phyloP scores from a whole-genome alignment of 2,329 filamentous ascomycete species.

The Lasiodiplodia theobromae region DNA sequence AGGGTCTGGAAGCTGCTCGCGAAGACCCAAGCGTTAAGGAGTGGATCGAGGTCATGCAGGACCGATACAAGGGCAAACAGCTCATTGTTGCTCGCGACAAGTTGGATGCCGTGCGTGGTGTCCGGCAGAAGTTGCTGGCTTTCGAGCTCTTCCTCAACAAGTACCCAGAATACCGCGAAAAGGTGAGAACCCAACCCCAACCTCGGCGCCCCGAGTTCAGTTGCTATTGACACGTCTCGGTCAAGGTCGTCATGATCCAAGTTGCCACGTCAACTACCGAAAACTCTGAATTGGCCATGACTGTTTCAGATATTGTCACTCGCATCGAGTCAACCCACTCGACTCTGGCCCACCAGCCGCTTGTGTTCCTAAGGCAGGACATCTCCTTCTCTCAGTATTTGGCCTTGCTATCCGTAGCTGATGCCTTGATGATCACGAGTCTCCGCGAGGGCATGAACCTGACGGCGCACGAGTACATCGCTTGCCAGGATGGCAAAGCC shows the following conservation, averaged over 20 bases:
- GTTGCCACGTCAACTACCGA: conserved; percentile 91
- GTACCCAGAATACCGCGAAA: conserved; percentile 87
- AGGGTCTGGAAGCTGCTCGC: conserved; percentile 74
- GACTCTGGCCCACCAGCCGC: conserved; percentile 87
- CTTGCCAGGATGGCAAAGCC: conserved; percentile 84
- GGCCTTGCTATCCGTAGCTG: conserved; percentile 87
- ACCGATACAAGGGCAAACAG: conserved; percentile 86
- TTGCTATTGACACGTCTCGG: conserved; percentile 26
- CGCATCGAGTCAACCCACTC: conserved; percentile 92
- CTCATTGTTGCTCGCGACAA: conserved; percentile 94
- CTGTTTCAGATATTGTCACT: conserved; percentile 91
- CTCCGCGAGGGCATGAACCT: conserved; percentile 97
- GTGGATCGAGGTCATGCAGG: conserved; percentile 81
- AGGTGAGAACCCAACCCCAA: conserved; percentile 47
- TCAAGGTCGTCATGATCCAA: conserved; percentile 83
- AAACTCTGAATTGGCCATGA: conserved; percentile 84
- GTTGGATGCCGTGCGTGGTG: conserved; percentile 89
- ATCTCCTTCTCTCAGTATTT: conserved; percentile 92
- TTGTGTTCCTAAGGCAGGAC: conserved; percentile 94
- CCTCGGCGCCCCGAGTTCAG: background rate
- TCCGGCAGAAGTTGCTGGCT: conserved; percentile 89
- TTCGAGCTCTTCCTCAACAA: conserved; percentile 95
- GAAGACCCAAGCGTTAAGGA: conserved; percentile 74
- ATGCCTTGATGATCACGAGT: conserved; percentile 92
- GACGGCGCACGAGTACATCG: conserved; percentile 91